Percentiles rank a stretch among this genome's conserved stretches.
These are phyloP conservation scores for Brachypodium distachyon DNA, from an alignment of 202 grass and related monocot genomes.

Conservation along the genomic window DNA sequence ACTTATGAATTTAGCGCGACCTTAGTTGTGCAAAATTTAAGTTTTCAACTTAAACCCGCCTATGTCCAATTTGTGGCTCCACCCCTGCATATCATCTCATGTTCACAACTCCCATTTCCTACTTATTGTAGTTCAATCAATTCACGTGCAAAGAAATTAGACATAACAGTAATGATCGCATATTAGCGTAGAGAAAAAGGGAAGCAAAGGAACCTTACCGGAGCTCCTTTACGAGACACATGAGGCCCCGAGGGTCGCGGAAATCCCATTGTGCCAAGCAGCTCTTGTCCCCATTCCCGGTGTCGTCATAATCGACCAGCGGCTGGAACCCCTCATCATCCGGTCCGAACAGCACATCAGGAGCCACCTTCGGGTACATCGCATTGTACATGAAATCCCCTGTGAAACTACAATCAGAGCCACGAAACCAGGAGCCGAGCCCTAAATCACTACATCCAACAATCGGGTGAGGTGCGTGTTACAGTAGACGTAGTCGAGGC, in stretches of 20 bases:
- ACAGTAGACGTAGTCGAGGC: constrained; percentile 97
- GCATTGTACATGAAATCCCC: constrained; percentile 91
- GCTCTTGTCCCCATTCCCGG: constrained; percentile 36
- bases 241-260: constrained; percentile 41
- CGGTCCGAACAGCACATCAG: constrained; percentile 67
- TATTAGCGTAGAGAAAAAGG: background rate
- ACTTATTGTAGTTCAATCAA: background rate
- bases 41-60: background rate
- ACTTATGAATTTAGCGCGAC: background rate
- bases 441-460: constrained; percentile 11
- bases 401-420: constrained; percentile 26
- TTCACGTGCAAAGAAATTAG: background rate
- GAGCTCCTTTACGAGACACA: constrained; percentile 62
- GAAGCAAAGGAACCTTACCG: constrained; percentile 36
- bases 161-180: background rate
- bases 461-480: background rate
- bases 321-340: constrained; percentile 71
- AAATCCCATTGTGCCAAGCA: constrained; percentile 57
- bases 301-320: constrained; percentile 25
- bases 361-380: constrained; percentile 47
- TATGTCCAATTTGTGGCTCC: background rate
- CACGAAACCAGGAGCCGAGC: background rate
- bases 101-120: background rate
- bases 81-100: background rate
- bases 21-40: background rate